Evolutionary conservation across 164 flowering plant species (phyloP), one percentile per base, ranked within the genome.

Genomic region (Dillenia turbinata): DNA sequence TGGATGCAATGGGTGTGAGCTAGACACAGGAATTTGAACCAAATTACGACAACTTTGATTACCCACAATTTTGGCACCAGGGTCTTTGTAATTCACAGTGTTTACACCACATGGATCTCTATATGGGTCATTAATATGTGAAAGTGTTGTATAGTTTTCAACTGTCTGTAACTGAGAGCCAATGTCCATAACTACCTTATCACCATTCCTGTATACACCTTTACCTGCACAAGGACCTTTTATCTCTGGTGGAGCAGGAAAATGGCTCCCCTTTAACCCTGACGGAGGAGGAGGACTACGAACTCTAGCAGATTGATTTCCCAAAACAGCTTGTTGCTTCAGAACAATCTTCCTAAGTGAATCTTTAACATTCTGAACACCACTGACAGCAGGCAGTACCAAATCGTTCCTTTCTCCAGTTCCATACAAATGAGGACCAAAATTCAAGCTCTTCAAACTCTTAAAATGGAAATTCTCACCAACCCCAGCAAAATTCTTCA

Each of bases 271-370:
- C 6, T 33, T 33, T 33, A 33, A 33, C 7, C 40, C 40, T 7
- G 40, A 6, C 6, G 40, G 40, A 5, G 12, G 13, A 16, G 22
- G 46, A 15, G 58, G n/a, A 13, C 62, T 16, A 13, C 17, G 14
- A 44, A 51, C 12, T 47, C 19, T 16, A 63, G 44, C 56, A 2
- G 54, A 43, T 66, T 73, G 63, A 13, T 52, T 73, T 2, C 59
- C 55, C 53, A 63, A 33, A 22, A 69, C 43, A 15, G 66, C 43
- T 10, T 56, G 73, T 16, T 69, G 73, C 44, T 60, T 64, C 56
- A 69, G 62, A 12, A 66, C 68, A 57, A 24, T 54, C 44, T 66
- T 64, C 26, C 67, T 67, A 5, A 65, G 54, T 15, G 64, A 65
- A 53, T 57, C 59, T 22, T 67, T 69, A 26, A 14, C 60, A 33